These are phyloP conservation scores for Lasiodiplodia gonubiensis DNA, from an alignment of 2,329 filamentous ascomycete genomes.

Conservation along the genomic window DNA sequence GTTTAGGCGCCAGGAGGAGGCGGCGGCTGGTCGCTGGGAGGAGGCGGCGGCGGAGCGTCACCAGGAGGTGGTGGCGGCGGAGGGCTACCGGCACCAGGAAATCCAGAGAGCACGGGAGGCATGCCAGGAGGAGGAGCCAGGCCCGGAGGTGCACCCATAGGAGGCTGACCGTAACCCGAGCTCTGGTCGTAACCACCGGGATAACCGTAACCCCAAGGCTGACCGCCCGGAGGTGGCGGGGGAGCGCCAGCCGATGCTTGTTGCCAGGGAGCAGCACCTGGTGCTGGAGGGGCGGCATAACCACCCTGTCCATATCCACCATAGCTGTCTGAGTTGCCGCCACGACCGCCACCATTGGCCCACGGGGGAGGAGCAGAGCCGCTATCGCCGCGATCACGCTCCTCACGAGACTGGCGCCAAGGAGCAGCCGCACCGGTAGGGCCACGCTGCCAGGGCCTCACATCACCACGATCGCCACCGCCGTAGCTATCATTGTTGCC, in stretches of 20 bases:
- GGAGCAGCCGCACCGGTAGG: conserved; percentile 84
- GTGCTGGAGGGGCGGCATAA: conserved; percentile 50
- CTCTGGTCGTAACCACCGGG: conserved; percentile 47
- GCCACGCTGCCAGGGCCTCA: conserved; percentile 87
- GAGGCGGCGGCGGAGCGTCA: conserved; percentile 64
- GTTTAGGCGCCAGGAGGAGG: conserved; percentile 51
- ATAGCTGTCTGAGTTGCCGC: conserved; percentile 36
- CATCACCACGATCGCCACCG: conserved; percentile 57
- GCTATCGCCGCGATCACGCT: conserved; percentile 47
- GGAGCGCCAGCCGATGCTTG: conserved; percentile 57
- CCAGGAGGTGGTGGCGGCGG: conserved; percentile 67
- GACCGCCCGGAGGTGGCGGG: conserved; percentile 48
- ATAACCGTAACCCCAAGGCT: conserved; percentile 53
- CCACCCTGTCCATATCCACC: conserved; percentile 37
- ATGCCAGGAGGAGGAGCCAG: conserved; percentile 60
- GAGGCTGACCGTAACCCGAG: conserved; percentile 32
- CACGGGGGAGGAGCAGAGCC: conserved; percentile 56
- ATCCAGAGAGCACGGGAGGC: conserved; percentile 72
- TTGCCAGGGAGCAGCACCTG: conserved; percentile 63
- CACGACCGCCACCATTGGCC: conserved; percentile 39
- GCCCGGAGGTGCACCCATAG: conserved; percentile 46
- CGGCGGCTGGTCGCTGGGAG: conserved; percentile 64
- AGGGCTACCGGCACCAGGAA: conserved; percentile 54
- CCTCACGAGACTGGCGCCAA: conserved; percentile 65
- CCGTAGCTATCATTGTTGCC: conserved; percentile 33